Evolutionary conservation across 78 protist species (phyloP).

Genomic region (Emiliania huxleyi): DNA sequence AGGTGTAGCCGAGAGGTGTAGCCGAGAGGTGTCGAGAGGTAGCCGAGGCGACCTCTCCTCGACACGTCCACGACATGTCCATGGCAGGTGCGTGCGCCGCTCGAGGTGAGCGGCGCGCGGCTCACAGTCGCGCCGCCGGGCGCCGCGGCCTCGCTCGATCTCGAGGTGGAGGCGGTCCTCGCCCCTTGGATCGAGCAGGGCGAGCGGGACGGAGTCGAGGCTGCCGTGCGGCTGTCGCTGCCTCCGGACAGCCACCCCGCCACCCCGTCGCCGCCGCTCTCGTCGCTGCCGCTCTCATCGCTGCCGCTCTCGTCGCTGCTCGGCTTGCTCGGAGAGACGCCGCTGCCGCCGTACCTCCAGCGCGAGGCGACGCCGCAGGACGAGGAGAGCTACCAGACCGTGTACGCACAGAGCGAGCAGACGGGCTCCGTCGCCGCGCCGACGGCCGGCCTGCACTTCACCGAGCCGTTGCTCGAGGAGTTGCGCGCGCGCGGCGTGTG

Average conservation of each 20-base stretch:
- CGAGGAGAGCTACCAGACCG: slow-evolving; percentile 14
- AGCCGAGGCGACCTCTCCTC: too few species aligned
- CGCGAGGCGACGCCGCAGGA: slow-evolving; percentile 5
- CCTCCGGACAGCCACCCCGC: too few species aligned
- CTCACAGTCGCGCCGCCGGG: too few species aligned
- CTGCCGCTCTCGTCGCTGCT: neutral
- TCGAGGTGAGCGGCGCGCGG: too few species aligned
- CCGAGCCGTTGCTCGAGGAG: neutral
- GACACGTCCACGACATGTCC: too few species aligned
- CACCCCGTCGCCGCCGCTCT: too few species aligned
- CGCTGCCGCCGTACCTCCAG: slow-evolving; percentile 45
- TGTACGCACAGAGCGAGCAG: neutral
- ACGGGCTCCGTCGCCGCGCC: slow-evolving; percentile 48
- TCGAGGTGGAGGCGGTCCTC: neutral
- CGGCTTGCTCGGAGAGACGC: neutral
- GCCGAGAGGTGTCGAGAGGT: too few species aligned
- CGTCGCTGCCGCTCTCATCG: too few species aligned
- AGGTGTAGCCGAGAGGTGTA: too few species aligned
- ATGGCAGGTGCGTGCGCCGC: too few species aligned
- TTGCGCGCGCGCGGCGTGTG: neutral
- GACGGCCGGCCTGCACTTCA: slow-evolving; percentile 54
- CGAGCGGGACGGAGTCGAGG: neutral
- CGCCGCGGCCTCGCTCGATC: too few species aligned
- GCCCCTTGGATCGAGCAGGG: neutral
- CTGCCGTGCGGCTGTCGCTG: too few species aligned